phyloP scores from a whole-genome alignment of 257 asterid genomes.

The Ehretia macrophylla region DNA sequence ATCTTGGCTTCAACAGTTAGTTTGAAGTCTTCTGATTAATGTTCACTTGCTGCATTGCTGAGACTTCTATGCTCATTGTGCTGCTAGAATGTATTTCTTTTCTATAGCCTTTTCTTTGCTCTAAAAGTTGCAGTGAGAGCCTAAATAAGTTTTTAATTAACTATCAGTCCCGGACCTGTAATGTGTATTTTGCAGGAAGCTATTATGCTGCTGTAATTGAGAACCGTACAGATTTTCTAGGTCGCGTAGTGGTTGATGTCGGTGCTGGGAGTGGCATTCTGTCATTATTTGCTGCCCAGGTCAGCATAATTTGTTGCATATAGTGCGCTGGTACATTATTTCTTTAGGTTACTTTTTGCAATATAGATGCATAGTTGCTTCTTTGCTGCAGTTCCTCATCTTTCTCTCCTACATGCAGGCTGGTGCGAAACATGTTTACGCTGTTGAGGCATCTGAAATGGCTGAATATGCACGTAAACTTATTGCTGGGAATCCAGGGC shows the following conservation, averaged over 20 bases:
- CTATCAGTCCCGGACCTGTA: neutral
- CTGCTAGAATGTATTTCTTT: no score
- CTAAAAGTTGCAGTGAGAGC: no score
- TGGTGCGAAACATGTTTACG: slow-evolving; percentile 98
- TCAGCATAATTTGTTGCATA: slow-evolving; percentile 7
- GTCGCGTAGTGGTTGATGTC: slow-evolving; percentile 92
- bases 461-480: slow-evolving; percentile 87
- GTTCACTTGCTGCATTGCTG: no score
- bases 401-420: slow-evolving; percentile 41
- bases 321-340: neutral
- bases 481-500: slow-evolving; percentile 83
- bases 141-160: neutral
- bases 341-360: neutral
- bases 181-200: slow-evolving; percentile 55
- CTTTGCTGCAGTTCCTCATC: slow-evolving; percentile 1
- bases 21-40: no score
- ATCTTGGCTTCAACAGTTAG: neutral
- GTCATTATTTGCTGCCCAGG: slow-evolving; percentile 99
- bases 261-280: slow-evolving; percentile 99
- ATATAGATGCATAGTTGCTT: neutral
- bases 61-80: no score
- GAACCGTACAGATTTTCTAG: slow-evolving; percentile 77
- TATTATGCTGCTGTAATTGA: slow-evolving; percentile 98
- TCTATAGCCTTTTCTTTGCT: no score
- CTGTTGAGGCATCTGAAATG: slow-evolving; percentile 99